These are phyloP conservation scores for Capsella bursapastoris DNA, from an alignment of 345 rosid genomes.

Conservation along the genomic window DNA sequence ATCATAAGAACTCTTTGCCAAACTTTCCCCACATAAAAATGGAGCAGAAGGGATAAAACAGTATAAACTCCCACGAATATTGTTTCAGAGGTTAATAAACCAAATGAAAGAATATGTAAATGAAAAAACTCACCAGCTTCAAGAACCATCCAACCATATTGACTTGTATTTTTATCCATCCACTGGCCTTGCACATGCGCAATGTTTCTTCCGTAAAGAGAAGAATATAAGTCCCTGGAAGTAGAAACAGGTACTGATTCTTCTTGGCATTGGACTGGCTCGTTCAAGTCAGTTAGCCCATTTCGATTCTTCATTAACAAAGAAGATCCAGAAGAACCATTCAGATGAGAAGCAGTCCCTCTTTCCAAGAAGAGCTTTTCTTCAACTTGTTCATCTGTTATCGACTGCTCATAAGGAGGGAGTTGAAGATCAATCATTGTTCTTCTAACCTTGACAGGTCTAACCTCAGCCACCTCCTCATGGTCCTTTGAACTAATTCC, in stretches of 20 bases:
- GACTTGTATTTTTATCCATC: conserved; percentile 49
- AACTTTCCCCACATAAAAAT: neutral
- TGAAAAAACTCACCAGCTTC: conserved; percentile 63
- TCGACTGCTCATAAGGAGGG: conserved; percentile 49
- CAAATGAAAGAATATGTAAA: neutral
- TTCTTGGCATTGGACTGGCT: conserved; percentile 60
- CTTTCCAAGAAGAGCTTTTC: conserved; percentile 44
- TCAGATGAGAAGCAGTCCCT: conserved; percentile 48
- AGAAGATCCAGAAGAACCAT: conserved; percentile 50
- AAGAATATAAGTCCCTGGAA: conserved; percentile 45
- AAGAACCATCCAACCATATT: conserved; percentile 38
- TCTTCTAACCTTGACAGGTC: conserved; percentile 78
- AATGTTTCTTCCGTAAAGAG: conserved; percentile 49
- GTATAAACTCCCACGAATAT: neutral
- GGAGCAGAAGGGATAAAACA: conserved; percentile 4
- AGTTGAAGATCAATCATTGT: conserved; percentile 84
- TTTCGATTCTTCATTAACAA: conserved; percentile 45
- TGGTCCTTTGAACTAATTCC: conserved; percentile 56
- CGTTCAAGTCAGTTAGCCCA: conserved; percentile 76
- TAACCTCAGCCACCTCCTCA: conserved; percentile 60
- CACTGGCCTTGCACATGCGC: conserved; percentile 39
- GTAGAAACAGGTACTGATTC: conserved; percentile 43
- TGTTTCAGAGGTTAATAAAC: conserved; percentile 6
- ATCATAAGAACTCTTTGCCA: neutral
- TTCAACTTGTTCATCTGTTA: conserved; percentile 46